Conservation (phyloP, 2,329 filamentous ascomycete species). For the Colletotrichum sp. region DNA sequence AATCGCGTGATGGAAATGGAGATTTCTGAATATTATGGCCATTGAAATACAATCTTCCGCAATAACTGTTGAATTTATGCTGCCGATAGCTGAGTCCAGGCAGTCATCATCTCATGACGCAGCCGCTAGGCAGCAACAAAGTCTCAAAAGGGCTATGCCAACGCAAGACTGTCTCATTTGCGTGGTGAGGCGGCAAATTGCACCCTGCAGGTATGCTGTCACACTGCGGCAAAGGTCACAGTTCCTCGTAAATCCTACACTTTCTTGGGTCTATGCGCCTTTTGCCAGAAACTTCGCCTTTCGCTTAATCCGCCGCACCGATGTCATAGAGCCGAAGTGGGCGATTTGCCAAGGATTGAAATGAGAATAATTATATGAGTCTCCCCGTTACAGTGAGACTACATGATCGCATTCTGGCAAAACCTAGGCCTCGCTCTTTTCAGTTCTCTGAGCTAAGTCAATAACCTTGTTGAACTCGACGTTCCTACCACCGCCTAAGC, state of each 20-base stretch:
- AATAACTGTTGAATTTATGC: neutral
- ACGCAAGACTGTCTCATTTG: neutral
- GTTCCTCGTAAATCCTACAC: neutral
- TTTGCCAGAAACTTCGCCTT: neutral
- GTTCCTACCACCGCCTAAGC: too few species aligned
- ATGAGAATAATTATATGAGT: neutral
- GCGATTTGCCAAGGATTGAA: neutral
- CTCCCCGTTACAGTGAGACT: neutral
- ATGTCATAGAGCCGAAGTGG: neutral
- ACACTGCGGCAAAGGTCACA: neutral
- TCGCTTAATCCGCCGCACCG: neutral
- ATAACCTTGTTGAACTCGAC: neutral
- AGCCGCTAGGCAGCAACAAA: neutral
- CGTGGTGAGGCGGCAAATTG: neutral
- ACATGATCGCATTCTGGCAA: neutral
- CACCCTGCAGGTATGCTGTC: neutral
- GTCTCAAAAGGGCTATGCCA: neutral
- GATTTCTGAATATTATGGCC: neutral
- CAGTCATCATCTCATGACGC: neutral
- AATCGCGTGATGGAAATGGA: neutral
- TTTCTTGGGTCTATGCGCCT: neutral
- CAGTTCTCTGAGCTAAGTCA: neutral
- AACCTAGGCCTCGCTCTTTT: neutral
- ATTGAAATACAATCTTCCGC: neutral
- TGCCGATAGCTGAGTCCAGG: neutral